These are phyloP conservation scores for Closterium sp. DNA, from an alignment of 139 green algal species.

Conservation along the genomic window DNA sequence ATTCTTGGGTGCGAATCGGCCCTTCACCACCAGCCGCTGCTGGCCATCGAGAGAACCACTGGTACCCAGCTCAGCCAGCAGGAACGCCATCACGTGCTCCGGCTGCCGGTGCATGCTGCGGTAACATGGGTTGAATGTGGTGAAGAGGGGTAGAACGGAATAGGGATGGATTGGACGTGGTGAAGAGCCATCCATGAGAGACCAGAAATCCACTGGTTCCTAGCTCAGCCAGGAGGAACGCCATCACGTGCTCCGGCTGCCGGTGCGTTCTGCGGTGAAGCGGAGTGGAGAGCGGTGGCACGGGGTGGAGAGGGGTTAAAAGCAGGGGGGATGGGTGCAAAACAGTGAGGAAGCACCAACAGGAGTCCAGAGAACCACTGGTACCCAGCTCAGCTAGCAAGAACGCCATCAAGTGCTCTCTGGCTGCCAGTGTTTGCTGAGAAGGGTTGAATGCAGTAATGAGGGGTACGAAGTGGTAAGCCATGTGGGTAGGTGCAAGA, in stretches of 20 bases:
- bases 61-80: slow-evolving; percentile 4
- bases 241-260: slow-evolving; percentile 76
- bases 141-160: too few species aligned
- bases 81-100: too few species aligned
- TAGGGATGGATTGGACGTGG: too few species aligned
- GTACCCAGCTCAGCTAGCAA: slow-evolving; percentile 91
- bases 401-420: slow-evolving; percentile 67
- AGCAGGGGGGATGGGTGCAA: neutral
- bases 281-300: neutral
- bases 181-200: too few species aligned
- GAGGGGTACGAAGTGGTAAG: too few species aligned
- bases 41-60: slow-evolving; percentile 79
- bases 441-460: too few species aligned
- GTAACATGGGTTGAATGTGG: too few species aligned
- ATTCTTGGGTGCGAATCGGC: slow-evolving; percentile 94
- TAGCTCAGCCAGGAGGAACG: slow-evolving; percentile 93
- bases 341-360: too few species aligned
- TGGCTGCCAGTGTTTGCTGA: too few species aligned
- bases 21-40: slow-evolving; percentile 94
- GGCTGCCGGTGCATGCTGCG: too few species aligned
- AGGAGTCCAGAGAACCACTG: slow-evolving; percentile 64
- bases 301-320: neutral
- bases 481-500: too few species aligned
- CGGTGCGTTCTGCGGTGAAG: slow-evolving; percentile 70
- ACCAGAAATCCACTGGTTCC: slow-evolving; percentile 49